phyloP scores from a whole-genome alignment of 2,329 filamentous ascomycete species.

The Xylariaceae sp. region DNA sequence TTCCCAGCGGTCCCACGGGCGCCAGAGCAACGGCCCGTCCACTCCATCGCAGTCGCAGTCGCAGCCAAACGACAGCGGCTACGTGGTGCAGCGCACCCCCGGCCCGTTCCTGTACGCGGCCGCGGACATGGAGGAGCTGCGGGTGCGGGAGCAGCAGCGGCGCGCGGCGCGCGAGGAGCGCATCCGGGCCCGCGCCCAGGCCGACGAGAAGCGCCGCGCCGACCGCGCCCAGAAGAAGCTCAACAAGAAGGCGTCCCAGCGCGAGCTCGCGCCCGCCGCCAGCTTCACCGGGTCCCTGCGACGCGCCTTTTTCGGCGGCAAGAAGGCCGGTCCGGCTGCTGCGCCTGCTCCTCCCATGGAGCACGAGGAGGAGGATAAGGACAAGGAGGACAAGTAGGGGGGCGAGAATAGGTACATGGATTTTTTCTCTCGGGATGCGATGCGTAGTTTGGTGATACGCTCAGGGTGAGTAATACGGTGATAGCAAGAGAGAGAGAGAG shows the following conservation, averaged over 20 bases:
- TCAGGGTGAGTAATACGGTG: too few species aligned
- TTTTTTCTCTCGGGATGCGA: too few species aligned
- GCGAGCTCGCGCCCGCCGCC: conserved; percentile 2
- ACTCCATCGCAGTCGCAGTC: not conserved
- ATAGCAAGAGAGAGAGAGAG: too few species aligned
- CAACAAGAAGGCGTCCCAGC: not conserved
- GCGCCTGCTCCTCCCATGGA: not conserved
- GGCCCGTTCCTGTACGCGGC: conserved; percentile 22
- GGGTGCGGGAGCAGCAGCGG: conserved; percentile 10
- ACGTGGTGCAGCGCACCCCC: conserved; percentile 7
- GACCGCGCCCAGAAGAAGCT: conserved; percentile 14
- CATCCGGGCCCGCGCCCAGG: conserved; percentile 10
- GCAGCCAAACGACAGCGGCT: not conserved
- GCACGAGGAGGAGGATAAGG: not conserved
- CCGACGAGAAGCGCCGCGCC: conserved; percentile 2
- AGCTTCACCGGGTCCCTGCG: conserved; percentile 20
- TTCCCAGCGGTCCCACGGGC: too few species aligned
- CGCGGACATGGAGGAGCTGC: conserved; percentile 9
- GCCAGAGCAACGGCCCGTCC: too few species aligned
- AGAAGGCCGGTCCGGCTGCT: too few species aligned
- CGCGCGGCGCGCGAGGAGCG: conserved; percentile 14
- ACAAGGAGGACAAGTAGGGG: not conserved
- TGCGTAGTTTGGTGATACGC: too few species aligned
- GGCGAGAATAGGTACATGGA: too few species aligned
- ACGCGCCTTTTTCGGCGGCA: conserved; percentile 11